These are phyloP conservation scores for Bonnemaisonia californica DNA, from an alignment of 31 red algal species.

Conservation along the genomic window DNA sequence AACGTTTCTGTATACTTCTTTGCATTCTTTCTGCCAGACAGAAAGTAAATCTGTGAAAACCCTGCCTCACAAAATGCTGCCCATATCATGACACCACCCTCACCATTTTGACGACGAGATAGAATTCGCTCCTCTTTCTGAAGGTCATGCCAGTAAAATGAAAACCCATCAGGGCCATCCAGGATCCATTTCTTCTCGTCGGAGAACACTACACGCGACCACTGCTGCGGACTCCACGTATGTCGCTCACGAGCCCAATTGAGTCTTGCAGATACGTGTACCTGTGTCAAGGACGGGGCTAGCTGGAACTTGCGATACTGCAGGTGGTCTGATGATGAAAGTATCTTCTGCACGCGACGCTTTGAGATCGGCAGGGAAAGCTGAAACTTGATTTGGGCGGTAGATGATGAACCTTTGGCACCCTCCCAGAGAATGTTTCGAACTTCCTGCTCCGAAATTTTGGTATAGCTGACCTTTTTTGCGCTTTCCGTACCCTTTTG, in stretches of 20 bases:
- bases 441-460: too few species aligned
- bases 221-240: background rate
- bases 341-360: slow-evolving; percentile 12
- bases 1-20: background rate
- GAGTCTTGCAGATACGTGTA: background rate
- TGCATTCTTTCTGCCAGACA: background rate
- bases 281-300: background rate
- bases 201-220: background rate
- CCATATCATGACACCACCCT: background rate
- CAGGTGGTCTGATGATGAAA: background rate
- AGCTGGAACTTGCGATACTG: slow-evolving; percentile 8
- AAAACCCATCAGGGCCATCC: slow-evolving; percentile 3
- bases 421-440: too few species aligned
- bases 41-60: background rate
- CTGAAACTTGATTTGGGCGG: too few species aligned
- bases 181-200: slow-evolving; percentile 29
- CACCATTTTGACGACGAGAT: background rate
- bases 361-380: slow-evolving; percentile 12
- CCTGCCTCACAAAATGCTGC: background rate
- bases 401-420: too few species aligned
- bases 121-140: slow-evolving; percentile 3
- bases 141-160: slow-evolving; percentile 25
- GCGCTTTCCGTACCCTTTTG: too few species aligned
- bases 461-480: too few species aligned
- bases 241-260: slow-evolving; percentile 1